Conservation (phyloP, 441 rosid genomes). For the Lepidium campestre region DNA sequence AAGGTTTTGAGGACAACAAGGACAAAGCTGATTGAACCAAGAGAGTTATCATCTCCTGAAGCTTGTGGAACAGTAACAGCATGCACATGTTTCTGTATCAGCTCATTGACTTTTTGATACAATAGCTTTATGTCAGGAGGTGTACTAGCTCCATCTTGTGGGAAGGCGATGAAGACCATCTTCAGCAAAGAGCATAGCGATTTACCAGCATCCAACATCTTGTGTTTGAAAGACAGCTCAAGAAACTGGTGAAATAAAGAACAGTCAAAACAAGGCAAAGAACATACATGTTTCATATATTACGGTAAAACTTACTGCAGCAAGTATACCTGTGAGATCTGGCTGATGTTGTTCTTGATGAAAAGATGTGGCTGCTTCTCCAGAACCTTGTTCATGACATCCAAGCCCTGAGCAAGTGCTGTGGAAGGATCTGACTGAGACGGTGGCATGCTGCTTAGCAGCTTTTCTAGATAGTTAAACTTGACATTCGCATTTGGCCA, state of each 20-base stretch:
- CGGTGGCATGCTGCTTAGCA: slow-evolving; percentile 80
- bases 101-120: slow-evolving; percentile 82
- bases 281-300: slow-evolving; percentile 9
- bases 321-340: slow-evolving; percentile 81
- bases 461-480: slow-evolving; percentile 89
- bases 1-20: slow-evolving; percentile 79
- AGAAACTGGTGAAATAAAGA: slow-evolving; percentile 56
- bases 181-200: slow-evolving; percentile 89
- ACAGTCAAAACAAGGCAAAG: slow-evolving; percentile 12
- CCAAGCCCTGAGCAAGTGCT: slow-evolving; percentile 93
- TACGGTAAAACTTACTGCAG: slow-evolving; percentile 13
- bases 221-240: slow-evolving; percentile 93
- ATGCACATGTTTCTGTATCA: slow-evolving; percentile 77
- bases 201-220: slow-evolving; percentile 91
- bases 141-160: slow-evolving; percentile 60
- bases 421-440: slow-evolving; percentile 95
- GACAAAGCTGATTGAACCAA: slow-evolving; percentile 76
- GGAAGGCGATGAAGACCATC: slow-evolving; percentile 89
- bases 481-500: slow-evolving; percentile 98
- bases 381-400: slow-evolving; percentile 96
- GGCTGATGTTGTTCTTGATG: slow-evolving; percentile 82
- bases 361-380: slow-evolving; percentile 97
- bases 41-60: slow-evolving; percentile 69
- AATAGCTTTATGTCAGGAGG: slow-evolving; percentile 69
- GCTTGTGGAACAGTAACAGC: slow-evolving; percentile 55